A percentile compares a stretch with the other conserved stretches of the same genome.
These are phyloP conservation scores for Aspergillus sp. DNA, from an alignment of 2,329 filamentous ascomycete genomes.

Conservation along the genomic window DNA sequence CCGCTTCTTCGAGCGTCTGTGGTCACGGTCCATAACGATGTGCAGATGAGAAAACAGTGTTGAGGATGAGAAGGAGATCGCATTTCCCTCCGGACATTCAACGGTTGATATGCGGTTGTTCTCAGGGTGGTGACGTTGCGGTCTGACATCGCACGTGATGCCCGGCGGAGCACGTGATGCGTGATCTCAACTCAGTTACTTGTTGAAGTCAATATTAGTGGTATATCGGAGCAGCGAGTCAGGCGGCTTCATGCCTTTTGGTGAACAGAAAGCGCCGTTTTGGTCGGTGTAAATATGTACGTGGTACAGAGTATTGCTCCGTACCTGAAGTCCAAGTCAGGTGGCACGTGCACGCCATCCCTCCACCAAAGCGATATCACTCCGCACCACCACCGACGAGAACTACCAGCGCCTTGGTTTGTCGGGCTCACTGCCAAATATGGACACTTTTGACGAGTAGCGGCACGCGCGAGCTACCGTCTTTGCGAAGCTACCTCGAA, in stretches of 20 bases:
- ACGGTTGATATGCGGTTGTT: constrained; percentile 6
- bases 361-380: background rate
- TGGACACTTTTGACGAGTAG: background rate
- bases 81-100: background rate
- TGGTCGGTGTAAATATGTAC: too few relatives aligned
- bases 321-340: background rate
- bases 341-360: background rate
- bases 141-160: constrained; percentile 18
- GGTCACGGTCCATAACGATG: constrained; percentile 15
- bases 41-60: constrained; percentile 8
- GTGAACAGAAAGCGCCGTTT: too few relatives aligned
- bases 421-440: background rate
- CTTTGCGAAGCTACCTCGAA: background rate
- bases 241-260: too few relatives aligned
- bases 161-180: constrained; percentile 6
- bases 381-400: background rate
- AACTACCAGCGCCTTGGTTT: background rate
- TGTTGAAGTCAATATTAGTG: too few relatives aligned
- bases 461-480: background rate
- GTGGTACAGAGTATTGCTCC: too few relatives aligned
- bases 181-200: constrained; percentile 1
- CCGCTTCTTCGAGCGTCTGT: constrained; percentile 10
- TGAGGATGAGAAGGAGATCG: constrained; percentile 5
- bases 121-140: constrained; percentile 15
- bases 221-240: too few relatives aligned